Conservation (phyloP, 495 filamentous ascomycete species). For the Penicillium cinerascens region DNA sequence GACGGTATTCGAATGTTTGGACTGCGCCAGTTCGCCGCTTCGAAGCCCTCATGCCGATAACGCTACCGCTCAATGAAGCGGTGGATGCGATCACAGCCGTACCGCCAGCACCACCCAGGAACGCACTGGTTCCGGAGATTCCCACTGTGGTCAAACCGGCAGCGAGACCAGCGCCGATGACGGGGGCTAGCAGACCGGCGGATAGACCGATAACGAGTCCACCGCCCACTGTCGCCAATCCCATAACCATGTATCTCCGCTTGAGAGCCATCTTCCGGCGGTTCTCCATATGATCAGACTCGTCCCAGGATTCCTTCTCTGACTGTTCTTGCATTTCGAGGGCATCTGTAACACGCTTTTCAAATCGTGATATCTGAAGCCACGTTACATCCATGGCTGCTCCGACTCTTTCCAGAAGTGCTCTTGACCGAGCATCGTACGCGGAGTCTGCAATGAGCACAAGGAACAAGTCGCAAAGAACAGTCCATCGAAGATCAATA, state of each 20-base stretch:
- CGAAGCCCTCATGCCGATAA: conserved; percentile 82
- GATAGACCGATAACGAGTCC: conserved; percentile 94
- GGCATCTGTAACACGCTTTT: conserved; percentile 95
- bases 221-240: conserved; percentile 92
- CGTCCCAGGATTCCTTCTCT: conserved; percentile 95
- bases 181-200: conserved; percentile 84
- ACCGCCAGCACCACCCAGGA: conserved; percentile 87
- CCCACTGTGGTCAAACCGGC: conserved; percentile 95
- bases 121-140: conserved; percentile 80
- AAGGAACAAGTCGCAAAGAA: conserved; percentile 94
- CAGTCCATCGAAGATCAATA: conserved; percentile 95
- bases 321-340: conserved; percentile 94
- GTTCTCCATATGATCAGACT: conserved; percentile 89
- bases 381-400: conserved; percentile 74
- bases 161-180: conserved; percentile 92
- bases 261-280: conserved; percentile 77
- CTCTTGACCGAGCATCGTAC: conserved; percentile 87
- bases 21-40: conserved; percentile 84
- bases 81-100: conserved; percentile 90
- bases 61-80: conserved; percentile 80
- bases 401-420: conserved; percentile 80
- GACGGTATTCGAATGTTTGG: conserved; percentile 93
- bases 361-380: conserved; percentile 93
- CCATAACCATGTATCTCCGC: conserved; percentile 88
- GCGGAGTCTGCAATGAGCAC: conserved; percentile 90